These are phyloP conservation scores for Boletus tomentosulus DNA, from an alignment of 768 basidiomycete species.

Conservation along the genomic window DNA sequence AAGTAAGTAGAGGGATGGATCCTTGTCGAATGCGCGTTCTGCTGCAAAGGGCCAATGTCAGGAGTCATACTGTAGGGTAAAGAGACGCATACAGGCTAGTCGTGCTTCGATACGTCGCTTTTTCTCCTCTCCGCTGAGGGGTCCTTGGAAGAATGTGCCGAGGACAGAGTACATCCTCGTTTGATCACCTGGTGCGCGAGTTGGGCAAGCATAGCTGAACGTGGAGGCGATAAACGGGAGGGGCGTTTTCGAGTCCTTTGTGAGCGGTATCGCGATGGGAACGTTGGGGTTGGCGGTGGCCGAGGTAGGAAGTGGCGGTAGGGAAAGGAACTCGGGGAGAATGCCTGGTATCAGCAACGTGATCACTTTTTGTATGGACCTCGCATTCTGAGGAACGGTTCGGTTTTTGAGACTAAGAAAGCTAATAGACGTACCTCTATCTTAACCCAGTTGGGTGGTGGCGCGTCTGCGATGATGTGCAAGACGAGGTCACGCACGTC, in stretches of 20 bases:
- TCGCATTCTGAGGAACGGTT: slow-evolving; percentile 53
- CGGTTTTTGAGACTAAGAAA: neutral
- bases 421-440: slow-evolving; percentile 56
- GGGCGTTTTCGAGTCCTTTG: slow-evolving; percentile 30
- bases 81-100: slow-evolving; percentile 29
- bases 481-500: slow-evolving; percentile 85
- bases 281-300: slow-evolving; percentile 56
- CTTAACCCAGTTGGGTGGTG: slow-evolving; percentile 83
- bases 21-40: slow-evolving; percentile 57
- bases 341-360: slow-evolving; percentile 83
- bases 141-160: slow-evolving; percentile 75
- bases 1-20: slow-evolving; percentile 69
- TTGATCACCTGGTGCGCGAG: slow-evolving; percentile 86
- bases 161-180: slow-evolving; percentile 83
- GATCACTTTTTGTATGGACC: slow-evolving; percentile 73
- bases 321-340: slow-evolving; percentile 63
- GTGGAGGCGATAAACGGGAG: slow-evolving; percentile 69
- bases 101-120: slow-evolving; percentile 53
- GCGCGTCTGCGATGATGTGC: slow-evolving; percentile 76
- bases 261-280: slow-evolving; percentile 46
- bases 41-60: slow-evolving; percentile 34
- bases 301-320: slow-evolving; percentile 68
- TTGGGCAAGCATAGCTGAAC: slow-evolving; percentile 93
- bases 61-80: neutral
- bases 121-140: slow-evolving; percentile 78